phyloP scores from a whole-genome alignment of 1,284 basidiomycete genomes.

The Cryptococcus sp. region DNA sequence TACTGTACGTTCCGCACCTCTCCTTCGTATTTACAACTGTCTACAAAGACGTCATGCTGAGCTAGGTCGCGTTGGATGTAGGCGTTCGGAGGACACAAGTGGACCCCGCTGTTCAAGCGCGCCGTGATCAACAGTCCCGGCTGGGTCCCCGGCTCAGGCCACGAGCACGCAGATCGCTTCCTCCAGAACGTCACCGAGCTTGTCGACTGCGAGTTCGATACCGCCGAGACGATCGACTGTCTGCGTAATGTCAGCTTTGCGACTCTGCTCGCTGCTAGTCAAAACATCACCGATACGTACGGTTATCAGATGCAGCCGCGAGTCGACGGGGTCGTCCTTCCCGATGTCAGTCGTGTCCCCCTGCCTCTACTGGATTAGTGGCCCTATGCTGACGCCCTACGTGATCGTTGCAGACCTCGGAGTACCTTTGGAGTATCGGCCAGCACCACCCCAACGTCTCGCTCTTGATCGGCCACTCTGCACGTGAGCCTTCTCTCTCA shows the following conservation, averaged over 20 bases:
- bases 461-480: conserved; percentile 9
- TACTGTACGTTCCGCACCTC: conserved; percentile 1
- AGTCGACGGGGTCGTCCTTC: conserved; percentile 60
- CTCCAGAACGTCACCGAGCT: conserved; percentile 12
- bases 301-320: conserved; percentile 48
- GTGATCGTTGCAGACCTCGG: conserved; percentile 41
- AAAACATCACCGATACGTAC: conserved; percentile 12
- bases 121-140: conserved; percentile 51
- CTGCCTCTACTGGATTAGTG: background rate
- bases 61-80: background rate
- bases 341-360: conserved; percentile 20
- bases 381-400: background rate
- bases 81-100: conserved; percentile 33
- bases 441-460: conserved; percentile 13
- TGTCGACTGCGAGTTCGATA: conserved; percentile 18
- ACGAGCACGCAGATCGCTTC: conserved; percentile 7
- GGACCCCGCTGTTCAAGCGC: conserved; percentile 54
- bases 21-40: background rate
- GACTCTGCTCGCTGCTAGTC: conserved; percentile 52
- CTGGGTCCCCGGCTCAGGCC: conserved; percentile 40
- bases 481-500: background rate
- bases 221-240: conserved; percentile 59
- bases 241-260: conserved; percentile 57
- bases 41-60: background rate
- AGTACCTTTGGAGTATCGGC: conserved; percentile 22